phyloP scores from a whole-genome alignment of 441 rosid species.

The Adansonia grandidieri region DNA sequence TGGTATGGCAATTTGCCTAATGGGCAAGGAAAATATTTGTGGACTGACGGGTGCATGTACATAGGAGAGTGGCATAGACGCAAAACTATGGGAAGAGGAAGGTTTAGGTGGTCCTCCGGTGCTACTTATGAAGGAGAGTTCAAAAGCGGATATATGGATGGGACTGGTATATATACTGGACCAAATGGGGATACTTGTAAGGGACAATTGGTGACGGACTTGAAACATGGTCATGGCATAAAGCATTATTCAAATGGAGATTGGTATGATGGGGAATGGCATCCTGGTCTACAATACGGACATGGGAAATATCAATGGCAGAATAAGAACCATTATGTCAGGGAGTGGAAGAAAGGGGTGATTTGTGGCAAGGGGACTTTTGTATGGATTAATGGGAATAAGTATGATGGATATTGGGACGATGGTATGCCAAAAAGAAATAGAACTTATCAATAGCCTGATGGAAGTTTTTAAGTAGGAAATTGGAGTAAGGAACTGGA shows the following conservation, averaged over 20 bases:
- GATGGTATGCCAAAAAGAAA: conserved; percentile 61
- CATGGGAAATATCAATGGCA: conserved; percentile 65
- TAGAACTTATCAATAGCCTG: conserved; percentile 56
- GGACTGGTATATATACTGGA: conserved; percentile 58
- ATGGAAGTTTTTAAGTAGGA: conserved; percentile 63
- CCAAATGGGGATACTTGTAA: conserved; percentile 54
- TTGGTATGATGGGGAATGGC: conserved; percentile 69
- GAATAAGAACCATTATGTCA: conserved; percentile 48
- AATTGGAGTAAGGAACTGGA: conserved; percentile 58
- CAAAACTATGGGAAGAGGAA: conserved; percentile 64
- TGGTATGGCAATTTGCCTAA: conserved; percentile 63
- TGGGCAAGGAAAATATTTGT: conserved; percentile 69
- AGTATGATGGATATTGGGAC: conserved; percentile 68
- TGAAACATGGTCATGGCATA: conserved; percentile 70
- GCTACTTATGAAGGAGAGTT: conserved; percentile 71
- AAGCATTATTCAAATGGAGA: conserved; percentile 59
- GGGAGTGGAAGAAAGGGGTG: conserved; percentile 60
- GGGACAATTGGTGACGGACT: conserved; percentile 70
- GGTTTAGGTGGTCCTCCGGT: conserved; percentile 73
- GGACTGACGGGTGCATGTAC: conserved; percentile 76
- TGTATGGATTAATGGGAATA: conserved; percentile 51
- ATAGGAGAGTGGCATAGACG: conserved; percentile 71
- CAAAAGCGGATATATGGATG: conserved; percentile 71
- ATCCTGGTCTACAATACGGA: conserved; percentile 57
- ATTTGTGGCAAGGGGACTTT: conserved; percentile 57